These are phyloP conservation scores for Brassica rapa DNA, from an alignment of 345 rosid species.

Conservation along the genomic window DNA sequence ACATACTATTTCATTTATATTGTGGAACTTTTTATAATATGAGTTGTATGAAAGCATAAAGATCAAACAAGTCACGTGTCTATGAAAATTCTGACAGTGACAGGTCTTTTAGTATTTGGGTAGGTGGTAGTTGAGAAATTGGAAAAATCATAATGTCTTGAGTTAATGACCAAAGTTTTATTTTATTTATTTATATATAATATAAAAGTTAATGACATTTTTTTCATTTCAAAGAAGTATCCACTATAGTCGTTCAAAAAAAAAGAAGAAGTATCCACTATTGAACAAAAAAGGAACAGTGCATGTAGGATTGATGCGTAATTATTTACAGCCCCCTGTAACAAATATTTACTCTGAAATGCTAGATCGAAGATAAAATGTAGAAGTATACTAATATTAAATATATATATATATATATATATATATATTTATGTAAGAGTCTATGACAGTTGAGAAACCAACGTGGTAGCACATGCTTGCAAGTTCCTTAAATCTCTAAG, in stretches of 20 bases:
- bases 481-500: neutral
- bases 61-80: conserved; percentile 32
- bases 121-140: conserved; percentile 36
- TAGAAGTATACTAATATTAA: neutral
- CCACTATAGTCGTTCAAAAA: neutral
- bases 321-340: neutral
- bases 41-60: conserved; percentile 26
- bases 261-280: neutral
- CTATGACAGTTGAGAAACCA: neutral
- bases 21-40: conserved; percentile 1
- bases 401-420: neutral
- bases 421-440: neutral
- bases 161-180: neutral
- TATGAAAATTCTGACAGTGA: conserved; percentile 24
- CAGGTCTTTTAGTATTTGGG: conserved; percentile 24
- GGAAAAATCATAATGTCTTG: conserved; percentile 13
- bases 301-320: neutral
- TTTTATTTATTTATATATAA: no score
- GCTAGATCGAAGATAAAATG: neutral
- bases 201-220: neutral
- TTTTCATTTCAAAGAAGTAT: neutral
- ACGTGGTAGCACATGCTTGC: conserved; percentile 31
- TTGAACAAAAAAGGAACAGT: neutral
- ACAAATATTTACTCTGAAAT: neutral
- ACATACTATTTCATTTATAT: neutral